Percentiles rank a stretch among this genome's conserved stretches.
Evolutionary conservation across 345 rosid species (phyloP).

Genomic region (Adansonia digitata): DNA sequence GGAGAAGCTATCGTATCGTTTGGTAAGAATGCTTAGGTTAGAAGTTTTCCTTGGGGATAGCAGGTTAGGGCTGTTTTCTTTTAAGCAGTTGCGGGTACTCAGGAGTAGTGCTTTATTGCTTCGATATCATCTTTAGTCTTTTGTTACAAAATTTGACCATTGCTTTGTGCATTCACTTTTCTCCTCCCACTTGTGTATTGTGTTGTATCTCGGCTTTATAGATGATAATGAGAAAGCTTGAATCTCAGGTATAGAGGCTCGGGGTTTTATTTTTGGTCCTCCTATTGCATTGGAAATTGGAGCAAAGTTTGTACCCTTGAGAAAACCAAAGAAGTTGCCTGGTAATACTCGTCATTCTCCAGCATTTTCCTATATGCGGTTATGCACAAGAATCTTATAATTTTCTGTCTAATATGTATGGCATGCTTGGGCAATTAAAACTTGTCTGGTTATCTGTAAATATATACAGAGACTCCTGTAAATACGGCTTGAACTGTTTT

Average conservation of each 20-base stretch:
- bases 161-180: background rate
- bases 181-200: background rate
- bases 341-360: conserved; percentile 36
- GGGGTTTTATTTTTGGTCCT: conserved; percentile 94
- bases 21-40: background rate
- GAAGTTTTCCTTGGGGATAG: background rate
- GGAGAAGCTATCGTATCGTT: background rate
- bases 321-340: conserved; percentile 90
- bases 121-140: background rate
- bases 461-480: background rate
- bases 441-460: background rate
- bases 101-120: too few species aligned
- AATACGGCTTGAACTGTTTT: background rate
- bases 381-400: background rate
- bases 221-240: background rate
- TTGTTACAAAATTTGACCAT: background rate
- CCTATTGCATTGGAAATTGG: conserved; percentile 96
- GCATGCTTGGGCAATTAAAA: background rate
- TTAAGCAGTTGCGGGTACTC: background rate
- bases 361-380: background rate
- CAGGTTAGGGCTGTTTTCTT: background rate
- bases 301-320: conserved; percentile 90
- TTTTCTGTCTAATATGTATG: background rate
- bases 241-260: conserved; percentile 83
- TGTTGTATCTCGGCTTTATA: background rate